Evolutionary conservation across 306 rosid species (phyloP), one percentile per base, ranked within the genome.

Genomic region (Casuarina glauca): DNA sequence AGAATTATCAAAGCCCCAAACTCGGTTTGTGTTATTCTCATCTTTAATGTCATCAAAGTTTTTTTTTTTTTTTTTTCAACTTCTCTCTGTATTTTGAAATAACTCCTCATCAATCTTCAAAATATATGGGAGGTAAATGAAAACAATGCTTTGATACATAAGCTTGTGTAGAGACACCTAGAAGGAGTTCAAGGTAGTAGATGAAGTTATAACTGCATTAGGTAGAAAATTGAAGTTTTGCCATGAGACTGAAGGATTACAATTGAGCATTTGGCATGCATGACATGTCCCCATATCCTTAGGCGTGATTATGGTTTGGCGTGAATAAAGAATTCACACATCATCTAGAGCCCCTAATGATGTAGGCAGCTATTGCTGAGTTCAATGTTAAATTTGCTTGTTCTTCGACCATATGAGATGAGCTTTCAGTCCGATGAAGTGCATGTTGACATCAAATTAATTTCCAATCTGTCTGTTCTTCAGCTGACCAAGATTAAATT

Each of bases 401-500:
- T 41, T 15, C 41, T 64, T 66, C 71, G 42, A 42, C 6, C 11
- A 1, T 4, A 1, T 8, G 45, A 66, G 49, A n/a, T 66, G 36
- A 66, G 15, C 71, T 66, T 66, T 66, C 15, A 42, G 35, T 41
- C 1, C 3, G 43, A 66, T 62, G 69, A 62, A 62, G 6, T 62
- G 39, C 69, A 12, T 17, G 4, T 42, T 66, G 32, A 17, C 71
- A 66, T 42, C 3, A 38, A 66, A 66, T 66, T 6, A 39, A 17
- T 41, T 42, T 7, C 42, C 50, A 3, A n/a, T 9, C 8, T 58
- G 1, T 44, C 48, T 44, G 48, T 44, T 46, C 11, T 78, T 61
- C 58, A 69, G 32, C 82, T 74, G 44, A 75, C 60, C 17, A 36
- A 4, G 10, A 32, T 48, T 17, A 39, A 70, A 45, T 39, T 48